phyloP scores from a whole-genome alignment of 2,329 filamentous ascomycete genomes.

The Alternaria postmessia region DNA sequence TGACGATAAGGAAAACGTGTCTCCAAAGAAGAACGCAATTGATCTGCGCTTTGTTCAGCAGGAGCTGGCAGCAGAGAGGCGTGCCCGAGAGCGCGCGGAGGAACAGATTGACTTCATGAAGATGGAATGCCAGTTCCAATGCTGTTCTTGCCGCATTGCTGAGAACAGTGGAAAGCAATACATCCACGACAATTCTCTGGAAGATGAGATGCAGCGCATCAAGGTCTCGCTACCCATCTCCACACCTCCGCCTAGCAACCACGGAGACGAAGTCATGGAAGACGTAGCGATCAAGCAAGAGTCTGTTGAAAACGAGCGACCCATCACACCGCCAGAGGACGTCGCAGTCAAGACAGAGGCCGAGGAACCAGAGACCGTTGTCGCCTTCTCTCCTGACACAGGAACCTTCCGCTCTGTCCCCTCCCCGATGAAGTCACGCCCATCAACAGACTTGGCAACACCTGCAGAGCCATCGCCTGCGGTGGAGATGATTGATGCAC shows the following conservation, averaged over 20 bases:
- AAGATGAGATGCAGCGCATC: constrained; percentile 48
- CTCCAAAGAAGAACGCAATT: constrained; percentile 54
- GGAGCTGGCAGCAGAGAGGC: constrained; percentile 62
- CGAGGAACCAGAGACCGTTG: constrained; percentile 27
- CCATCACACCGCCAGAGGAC: constrained; percentile 34
- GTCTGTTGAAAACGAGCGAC: constrained; percentile 24
- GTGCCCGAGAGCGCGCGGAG: constrained; percentile 71
- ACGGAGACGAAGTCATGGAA: constrained; percentile 57
- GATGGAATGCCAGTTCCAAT: constrained; percentile 74
- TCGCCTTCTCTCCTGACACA: constrained; percentile 50
- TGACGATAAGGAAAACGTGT: constrained; percentile 58
- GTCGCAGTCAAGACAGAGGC: background rate
- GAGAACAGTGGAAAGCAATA: constrained; percentile 50
- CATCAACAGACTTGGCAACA: constrained; percentile 14
- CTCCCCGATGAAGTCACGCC: constrained; percentile 39
- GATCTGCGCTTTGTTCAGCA: constrained; percentile 59
- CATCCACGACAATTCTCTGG: constrained; percentile 49
- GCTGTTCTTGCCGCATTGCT: constrained; percentile 66
- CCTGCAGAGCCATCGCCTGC: constrained; percentile 29
- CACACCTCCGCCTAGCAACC: constrained; percentile 69
- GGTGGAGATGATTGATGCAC: constrained; percentile 30
- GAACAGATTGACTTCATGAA: constrained; percentile 80
- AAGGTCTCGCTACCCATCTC: constrained; percentile 62
- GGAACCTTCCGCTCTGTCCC: constrained; percentile 49
- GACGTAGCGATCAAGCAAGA: constrained; percentile 37